Evolutionary conservation across 306 rosid genomes (phyloP), one percentile per base, ranked within the genome.

Genomic region (Albizia julibrissin): DNA sequence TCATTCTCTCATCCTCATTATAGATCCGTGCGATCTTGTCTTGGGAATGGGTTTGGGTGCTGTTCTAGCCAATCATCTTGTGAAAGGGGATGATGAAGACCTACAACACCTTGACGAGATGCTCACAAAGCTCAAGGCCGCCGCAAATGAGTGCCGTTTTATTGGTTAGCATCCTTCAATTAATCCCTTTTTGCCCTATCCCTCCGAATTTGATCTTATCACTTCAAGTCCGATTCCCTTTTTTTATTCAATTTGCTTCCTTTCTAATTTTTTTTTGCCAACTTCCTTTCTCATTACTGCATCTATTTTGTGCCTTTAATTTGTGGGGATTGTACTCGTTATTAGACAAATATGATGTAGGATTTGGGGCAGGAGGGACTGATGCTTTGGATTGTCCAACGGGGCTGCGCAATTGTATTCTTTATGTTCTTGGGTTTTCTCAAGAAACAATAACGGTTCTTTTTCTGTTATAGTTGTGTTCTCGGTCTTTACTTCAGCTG

Each of bases 71-170:
- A 76, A 87, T 39, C 93, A 91, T 91, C 93, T 93, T 10, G 85
- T 91, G 12, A 87, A 92, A 83, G 93, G 98, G 98, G 96, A 91
- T 47, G 94, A 88, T 2, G 84, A 92, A 87, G 86, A 89, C 14
- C 87, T 90, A 61, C 91, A 83, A 64, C 98, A 93, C 89, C 97
- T 84, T 44, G 98, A 92, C 66, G 91, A 93, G 92, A 89, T 95
- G 97, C 90, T 95, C 62, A 93, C 82, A 5, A 92, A 89, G 78
- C 97, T 98, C 87, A 95, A 92, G 72, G 99, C 94, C 3, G 98
- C 98, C 61, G 31, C 31, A 29, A 95, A 95, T 78, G 99, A 95
- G 85, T 92, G 99, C 85, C 98, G 98, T 71, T 95, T 93, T 77
- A 78, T 93, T 21, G 98, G 99, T 95, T 85, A 40, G 9, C 21